Evolutionary conservation across 2,329 filamentous ascomycete species (phyloP).

Genomic region (Mycosphaerella sp.): DNA sequence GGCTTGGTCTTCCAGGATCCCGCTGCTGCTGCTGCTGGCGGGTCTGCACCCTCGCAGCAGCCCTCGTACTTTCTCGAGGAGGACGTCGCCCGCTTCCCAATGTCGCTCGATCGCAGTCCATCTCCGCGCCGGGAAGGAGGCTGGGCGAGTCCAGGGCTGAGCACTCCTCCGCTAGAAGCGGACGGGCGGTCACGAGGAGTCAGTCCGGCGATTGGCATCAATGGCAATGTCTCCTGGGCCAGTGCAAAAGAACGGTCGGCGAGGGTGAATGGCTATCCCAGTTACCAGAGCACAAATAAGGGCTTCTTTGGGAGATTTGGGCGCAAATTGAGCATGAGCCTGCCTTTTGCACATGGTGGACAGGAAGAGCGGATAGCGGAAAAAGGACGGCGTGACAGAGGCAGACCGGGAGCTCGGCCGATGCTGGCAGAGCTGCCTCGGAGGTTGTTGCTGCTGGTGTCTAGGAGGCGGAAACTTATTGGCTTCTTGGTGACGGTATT

Average conservation of each 20-base stretch:
- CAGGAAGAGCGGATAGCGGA: slow-evolving; percentile 51
- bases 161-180: slow-evolving; percentile 48
- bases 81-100: slow-evolving; percentile 36
- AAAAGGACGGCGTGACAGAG: slow-evolving; percentile 67
- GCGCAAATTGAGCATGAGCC: slow-evolving; percentile 68
- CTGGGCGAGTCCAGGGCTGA: slow-evolving; percentile 75
- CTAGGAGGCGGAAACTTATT: slow-evolving; percentile 27
- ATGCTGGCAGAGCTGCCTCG: slow-evolving; percentile 22
- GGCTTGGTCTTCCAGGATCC: slow-evolving; percentile 4
- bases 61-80: slow-evolving; percentile 22
- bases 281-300: slow-evolving; percentile 69
- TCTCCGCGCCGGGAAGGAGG: slow-evolving; percentile 78
- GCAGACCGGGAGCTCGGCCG: slow-evolving; percentile 27
- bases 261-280: slow-evolving; percentile 65
- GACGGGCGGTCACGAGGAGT: slow-evolving; percentile 61
- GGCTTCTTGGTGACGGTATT: slow-evolving; percentile 24
- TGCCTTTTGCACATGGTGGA: slow-evolving; percentile 58
- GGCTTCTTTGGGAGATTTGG: slow-evolving; percentile 85
- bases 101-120: slow-evolving; percentile 83
- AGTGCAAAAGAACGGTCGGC: slow-evolving; percentile 71
- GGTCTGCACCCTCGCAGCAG: slow-evolving; percentile 11
- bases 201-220: slow-evolving; percentile 47
- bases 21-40: slow-evolving; percentile 1
- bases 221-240: slow-evolving; percentile 64
- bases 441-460: slow-evolving; percentile 26